phyloP scores from a whole-genome alignment of 116 monocot genomes.

The Phalaenopsis hybrid region DNA sequence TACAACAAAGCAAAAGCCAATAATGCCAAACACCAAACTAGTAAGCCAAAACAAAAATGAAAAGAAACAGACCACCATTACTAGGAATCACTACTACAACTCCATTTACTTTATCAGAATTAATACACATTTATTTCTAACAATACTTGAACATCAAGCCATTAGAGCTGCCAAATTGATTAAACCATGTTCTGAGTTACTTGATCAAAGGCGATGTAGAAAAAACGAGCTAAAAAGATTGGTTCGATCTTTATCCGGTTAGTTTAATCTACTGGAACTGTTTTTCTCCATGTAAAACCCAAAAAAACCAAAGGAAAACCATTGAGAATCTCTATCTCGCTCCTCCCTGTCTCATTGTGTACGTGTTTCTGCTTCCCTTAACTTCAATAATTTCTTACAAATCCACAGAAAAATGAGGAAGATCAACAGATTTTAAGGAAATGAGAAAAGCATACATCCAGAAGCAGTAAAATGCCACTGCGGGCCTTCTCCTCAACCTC shows the following conservation, averaged over 20 bases:
- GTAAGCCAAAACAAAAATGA: not conserved
- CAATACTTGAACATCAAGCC: not conserved
- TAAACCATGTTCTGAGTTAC: not conserved
- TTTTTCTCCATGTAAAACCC: conserved; percentile 42
- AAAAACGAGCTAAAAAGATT: conserved; percentile 24
- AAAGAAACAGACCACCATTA: not conserved
- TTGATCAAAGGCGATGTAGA: conserved; percentile 28
- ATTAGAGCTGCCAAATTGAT: not conserved
- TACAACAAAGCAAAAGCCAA: not conserved
- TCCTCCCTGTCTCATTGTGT: conserved; percentile 23
- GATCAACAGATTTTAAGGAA: no score
- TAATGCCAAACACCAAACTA: not conserved
- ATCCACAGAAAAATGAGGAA: no score
- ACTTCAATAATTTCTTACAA: no score
- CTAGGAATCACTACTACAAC: not conserved
- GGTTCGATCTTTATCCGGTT: conserved; percentile 36
- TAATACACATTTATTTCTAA: not conserved
- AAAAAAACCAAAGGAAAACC: conserved; percentile 30
- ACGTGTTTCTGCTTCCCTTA: conserved; percentile 22
- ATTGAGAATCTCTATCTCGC: conserved; percentile 33
- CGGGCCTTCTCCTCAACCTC: no score
- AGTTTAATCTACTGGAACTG: conserved; percentile 46
- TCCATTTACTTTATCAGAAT: not conserved
- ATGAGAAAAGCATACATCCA: no score
- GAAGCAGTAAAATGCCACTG: no score